phyloP scores from a whole-genome alignment of 129 eudicot species.

The Logfia minima region DNA sequence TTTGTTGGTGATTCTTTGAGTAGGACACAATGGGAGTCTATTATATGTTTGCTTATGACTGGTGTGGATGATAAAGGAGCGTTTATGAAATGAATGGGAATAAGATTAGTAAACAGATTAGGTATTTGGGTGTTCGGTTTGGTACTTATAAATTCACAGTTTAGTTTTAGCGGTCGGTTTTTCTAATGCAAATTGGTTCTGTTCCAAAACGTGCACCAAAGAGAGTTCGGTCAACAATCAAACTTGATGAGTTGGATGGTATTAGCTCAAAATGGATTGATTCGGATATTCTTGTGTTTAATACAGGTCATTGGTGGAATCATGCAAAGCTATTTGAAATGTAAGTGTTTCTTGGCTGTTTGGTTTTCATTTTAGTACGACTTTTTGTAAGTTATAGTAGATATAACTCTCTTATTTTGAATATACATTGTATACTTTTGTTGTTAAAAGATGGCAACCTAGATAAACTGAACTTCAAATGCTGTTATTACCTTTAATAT shows the following conservation, averaged over 20 bases:
- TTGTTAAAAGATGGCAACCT: slow-evolving; percentile 1
- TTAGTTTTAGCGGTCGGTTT: slow-evolving; percentile 84
- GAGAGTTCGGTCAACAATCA: slow-evolving; percentile 60
- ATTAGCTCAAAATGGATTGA: slow-evolving; percentile 61
- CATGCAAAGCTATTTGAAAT: slow-evolving; percentile 70
- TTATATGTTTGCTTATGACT: slow-evolving; percentile 84
- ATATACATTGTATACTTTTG: background rate
- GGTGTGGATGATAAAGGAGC: slow-evolving; percentile 70
- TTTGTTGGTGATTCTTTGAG: slow-evolving; percentile 95
- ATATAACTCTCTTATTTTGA: background rate
- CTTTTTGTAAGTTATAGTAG: background rate
- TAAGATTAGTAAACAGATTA: slow-evolving; percentile 71
- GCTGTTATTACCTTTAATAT: background rate
- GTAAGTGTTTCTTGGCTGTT: slow-evolving; percentile 36
- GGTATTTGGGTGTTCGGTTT: slow-evolving; percentile 74
- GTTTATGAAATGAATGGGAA: slow-evolving; percentile 77
- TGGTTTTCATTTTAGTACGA: background rate
- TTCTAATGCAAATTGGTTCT: slow-evolving; percentile 56
- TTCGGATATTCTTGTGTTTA: slow-evolving; percentile 76
- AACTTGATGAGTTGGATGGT: slow-evolving; percentile 68
- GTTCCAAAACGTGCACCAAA: slow-evolving; percentile 68
- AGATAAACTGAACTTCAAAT: background rate
- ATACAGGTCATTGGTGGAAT: slow-evolving; percentile 94
- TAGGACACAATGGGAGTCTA: slow-evolving; percentile 95
- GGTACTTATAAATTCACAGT: slow-evolving; percentile 50